Base-by-base conservation (phyloP, 257 asterid genomes). In the Solanum medicagineum region DNA sequence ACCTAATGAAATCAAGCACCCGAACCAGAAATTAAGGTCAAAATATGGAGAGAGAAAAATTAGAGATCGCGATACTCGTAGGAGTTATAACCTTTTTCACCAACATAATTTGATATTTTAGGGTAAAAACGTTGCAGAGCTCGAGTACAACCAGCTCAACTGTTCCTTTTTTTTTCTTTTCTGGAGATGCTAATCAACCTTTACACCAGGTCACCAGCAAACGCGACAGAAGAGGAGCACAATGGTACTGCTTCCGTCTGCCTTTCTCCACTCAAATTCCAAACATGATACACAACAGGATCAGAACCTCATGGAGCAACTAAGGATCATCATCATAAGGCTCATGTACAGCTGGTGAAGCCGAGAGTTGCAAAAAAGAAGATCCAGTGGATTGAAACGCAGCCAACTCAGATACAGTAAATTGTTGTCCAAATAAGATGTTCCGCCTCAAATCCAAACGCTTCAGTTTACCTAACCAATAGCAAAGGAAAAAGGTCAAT, bases 291-390 rank as follows among this genome's bases (percentile, higher is more conserved):
- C 59, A 74, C 12, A 45, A 22, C 59, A 13, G 10, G 59, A 74
- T 22, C 81, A 47, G 81, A 74, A 68, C 24, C 40, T 47, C 13
- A 1, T 24, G 60, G 19, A 79, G 89, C 79, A 86, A 79, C 91
- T 94, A 95, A 26, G 98, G 98, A 51, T 95, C 99, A 81, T 92
- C 88, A 65, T 95, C 98, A 55, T 92, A 91, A 49, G 94, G 97
- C 81, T 60, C 92, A 82, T 83, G 69, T 70, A 89, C 84, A 40
- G 91, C 85, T 83, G 85, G 73, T 10, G 88, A 89, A 20, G 86
- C 36, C 65, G 89, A 71, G 79, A 91, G 87, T 81, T 89, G 90
- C 57, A 91, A 60, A 85, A 86, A 19, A 84, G 83, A 83, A 79
- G 90, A 88, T 56, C 95, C 97, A 26, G 86, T 84, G 60, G 45